Evolutionary conservation across 371 early-diverging fungal species (phyloP), one percentile per base, ranked within the genome.

Genomic region (Apophysomyces trapeziformis): DNA sequence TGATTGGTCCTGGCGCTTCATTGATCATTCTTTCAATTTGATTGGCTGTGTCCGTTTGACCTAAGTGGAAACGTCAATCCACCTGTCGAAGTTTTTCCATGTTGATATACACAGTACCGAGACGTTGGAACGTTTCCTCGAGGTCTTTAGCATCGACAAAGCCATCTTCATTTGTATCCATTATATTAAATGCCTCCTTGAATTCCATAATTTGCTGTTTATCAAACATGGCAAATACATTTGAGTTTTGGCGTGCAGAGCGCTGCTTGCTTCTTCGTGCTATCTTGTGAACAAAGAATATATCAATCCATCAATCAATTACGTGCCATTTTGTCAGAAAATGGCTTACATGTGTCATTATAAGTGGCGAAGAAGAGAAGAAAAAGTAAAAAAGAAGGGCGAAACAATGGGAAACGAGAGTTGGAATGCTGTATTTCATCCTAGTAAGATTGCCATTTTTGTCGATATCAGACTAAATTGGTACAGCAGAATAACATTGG

Each of bases 161-260:
- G 6, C 92, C 94, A 73, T 96, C 96, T 5, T 88, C 84, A 70
- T 97, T 94, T 67, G 90, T 91, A 69, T 97, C 99, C 73, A 98
- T 90, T 66, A 97, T 87, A 38, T 92, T 91, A 77, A 99, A 99
- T 36, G 95, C 96, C 72, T 98, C 96, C 74, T 95, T 94, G 76
- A 98, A 93, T 72, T 96, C 95, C 64, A 88, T 91, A 57, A 99
- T 96, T 78, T 99, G 98, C 62, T 92, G 90, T 66, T 97, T 95
- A 73, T 97, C 97, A 79, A 99, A 97, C 89, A 98, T 97, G 54
- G 95, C 95, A 82, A 99, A 99, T 32, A 99, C 98, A 77, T 99
- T 99, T 26, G 98, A 96, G 85, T 95, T 97, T 74, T 99, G 96
- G 61, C 99, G 92, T 62, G 88, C 90, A 60, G 93, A 90, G 46